These are phyloP conservation scores for Jatropha multifida DNA, from an alignment of 441 rosid genomes.

Conservation along the genomic window DNA sequence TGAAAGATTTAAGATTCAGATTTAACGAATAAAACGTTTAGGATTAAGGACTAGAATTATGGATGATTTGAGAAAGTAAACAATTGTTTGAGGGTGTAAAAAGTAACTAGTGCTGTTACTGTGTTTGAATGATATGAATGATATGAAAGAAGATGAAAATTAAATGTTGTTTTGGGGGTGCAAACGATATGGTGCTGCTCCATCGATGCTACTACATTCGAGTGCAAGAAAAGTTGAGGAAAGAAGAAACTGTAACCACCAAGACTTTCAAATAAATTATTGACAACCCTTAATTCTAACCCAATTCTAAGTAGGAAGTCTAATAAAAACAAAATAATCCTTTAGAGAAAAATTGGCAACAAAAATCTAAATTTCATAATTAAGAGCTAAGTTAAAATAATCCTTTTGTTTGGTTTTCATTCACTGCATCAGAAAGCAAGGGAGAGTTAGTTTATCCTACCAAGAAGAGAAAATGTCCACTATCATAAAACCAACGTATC, in stretches of 20 bases:
- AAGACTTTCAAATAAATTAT: background rate
- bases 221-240: background rate
- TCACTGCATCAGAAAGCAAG: background rate
- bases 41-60: background rate
- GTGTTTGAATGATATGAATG: too few species aligned
- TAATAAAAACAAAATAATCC: background rate
- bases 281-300: background rate
- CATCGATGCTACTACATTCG: background rate
- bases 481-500: conserved; percentile 50
- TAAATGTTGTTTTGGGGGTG: background rate
- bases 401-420: background rate
- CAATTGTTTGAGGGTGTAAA: background rate
- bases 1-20: background rate
- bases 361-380: background rate
- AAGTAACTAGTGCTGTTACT: background rate
- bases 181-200: background rate
- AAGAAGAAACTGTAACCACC: background rate
- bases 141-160: background rate
- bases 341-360: too few species aligned
- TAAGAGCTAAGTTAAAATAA: background rate
- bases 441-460: conserved; percentile 38
- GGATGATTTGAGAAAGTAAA: background rate
- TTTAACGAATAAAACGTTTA: background rate
- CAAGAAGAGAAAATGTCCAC: conserved; percentile 81
- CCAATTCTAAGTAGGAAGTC: background rate